phyloP scores from a whole-genome alignment of 1,139 yeast genomes.

The Hanseniaspora uvarum region DNA sequence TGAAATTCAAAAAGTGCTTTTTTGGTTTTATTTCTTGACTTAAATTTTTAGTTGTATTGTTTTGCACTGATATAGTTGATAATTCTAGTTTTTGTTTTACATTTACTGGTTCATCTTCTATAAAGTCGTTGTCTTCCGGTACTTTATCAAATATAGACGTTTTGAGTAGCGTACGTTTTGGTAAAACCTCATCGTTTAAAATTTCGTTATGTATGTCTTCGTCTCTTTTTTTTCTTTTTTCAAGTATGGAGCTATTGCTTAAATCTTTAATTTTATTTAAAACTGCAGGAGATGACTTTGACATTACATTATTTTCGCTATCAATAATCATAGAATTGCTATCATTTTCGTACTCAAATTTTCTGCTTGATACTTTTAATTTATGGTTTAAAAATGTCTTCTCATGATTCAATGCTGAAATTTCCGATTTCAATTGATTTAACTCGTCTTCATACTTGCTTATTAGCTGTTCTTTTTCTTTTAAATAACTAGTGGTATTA shows the following conservation, averaged over 20 bases:
- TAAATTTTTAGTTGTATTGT: conserved; percentile 13
- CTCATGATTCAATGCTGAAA: conserved; percentile 58
- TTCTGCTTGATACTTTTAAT: conserved; percentile 7
- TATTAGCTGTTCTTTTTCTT: conserved; percentile 38
- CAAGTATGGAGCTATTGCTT: neutral
- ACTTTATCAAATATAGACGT: neutral
- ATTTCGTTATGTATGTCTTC: neutral
- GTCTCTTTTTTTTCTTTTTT: neutral
- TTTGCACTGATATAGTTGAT: neutral
- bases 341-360: neutral
- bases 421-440: conserved; percentile 36
- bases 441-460: conserved; percentile 40
- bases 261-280: neutral
- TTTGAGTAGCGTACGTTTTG: neutral
- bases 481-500: conserved; percentile 32
- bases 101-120: conserved; percentile 9
- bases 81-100: neutral
- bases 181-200: neutral
- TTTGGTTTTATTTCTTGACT: conserved; percentile 14
- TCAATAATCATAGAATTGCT: neutral
- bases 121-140: neutral
- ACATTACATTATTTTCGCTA: neutral
- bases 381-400: conserved; percentile 46
- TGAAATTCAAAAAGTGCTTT: conserved; percentile 7
- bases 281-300: neutral